A percentile compares a stretch with the other conserved stretches of the same genome.
Conservation (phyloP, 2,329 filamentous ascomycete genomes). For the Byssoonygena ceratinophila region DNA sequence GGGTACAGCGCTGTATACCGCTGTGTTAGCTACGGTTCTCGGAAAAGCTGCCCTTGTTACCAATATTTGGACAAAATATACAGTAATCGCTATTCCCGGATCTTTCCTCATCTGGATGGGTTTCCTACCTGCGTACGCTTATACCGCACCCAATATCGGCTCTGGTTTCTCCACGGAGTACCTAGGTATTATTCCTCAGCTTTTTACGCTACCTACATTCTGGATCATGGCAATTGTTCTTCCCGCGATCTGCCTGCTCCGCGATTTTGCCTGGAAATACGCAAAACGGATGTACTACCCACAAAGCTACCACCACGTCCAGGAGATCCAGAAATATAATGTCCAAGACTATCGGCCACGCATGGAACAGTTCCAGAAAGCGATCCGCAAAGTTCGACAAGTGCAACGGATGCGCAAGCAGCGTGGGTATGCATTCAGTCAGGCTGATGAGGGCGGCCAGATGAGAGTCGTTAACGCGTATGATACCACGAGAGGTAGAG, state of each 20-base stretch:
- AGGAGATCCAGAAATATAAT: slow-evolving; percentile 99
- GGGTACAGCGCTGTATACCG: slow-evolving; percentile 89
- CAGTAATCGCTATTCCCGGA: slow-evolving; percentile 86
- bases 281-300: slow-evolving; percentile 94
- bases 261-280: slow-evolving; percentile 96
- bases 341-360: slow-evolving; percentile 96
- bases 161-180: slow-evolving; percentile 72
- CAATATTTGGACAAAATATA: slow-evolving; percentile 98
- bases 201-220: slow-evolving; percentile 75
- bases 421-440: slow-evolving; percentile 93
- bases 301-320: slow-evolving; percentile 92
- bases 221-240: slow-evolving; percentile 82
- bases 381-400: slow-evolving; percentile 94
- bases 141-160: slow-evolving; percentile 68
- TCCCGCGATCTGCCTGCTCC: slow-evolving; percentile 67
- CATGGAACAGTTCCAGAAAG: slow-evolving; percentile 99
- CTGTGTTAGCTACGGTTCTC: slow-evolving; percentile 84
- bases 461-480: slow-evolving; percentile 93
- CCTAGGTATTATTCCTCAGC: slow-evolving; percentile 65
- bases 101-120: slow-evolving; percentile 84
- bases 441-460: slow-evolving; percentile 84
- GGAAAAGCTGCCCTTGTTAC: slow-evolving; percentile 91
- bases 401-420: slow-evolving; percentile 99
- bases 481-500: slow-evolving; percentile 86
- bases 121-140: slow-evolving; percentile 80